Evolutionary conservation across 352 stramenopile genomes (phyloP).

Genomic region (Pythium myriotylum): DNA sequence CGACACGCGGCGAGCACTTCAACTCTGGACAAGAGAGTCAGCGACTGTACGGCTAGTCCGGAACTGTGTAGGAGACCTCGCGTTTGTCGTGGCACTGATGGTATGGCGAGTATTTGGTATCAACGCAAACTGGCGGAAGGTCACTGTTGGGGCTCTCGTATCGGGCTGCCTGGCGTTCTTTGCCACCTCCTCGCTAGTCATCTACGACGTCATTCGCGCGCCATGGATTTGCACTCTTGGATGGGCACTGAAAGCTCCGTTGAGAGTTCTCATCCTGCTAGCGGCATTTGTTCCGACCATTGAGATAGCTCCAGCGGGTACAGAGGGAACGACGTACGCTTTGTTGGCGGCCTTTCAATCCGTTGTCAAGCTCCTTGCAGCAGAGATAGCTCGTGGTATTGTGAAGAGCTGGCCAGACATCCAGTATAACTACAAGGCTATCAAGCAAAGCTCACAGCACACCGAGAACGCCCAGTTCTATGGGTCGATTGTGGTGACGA

Average conservation of each 20-base stretch:
- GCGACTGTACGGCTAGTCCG: constrained; percentile 14
- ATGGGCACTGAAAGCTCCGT: constrained; percentile 21
- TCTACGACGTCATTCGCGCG: constrained; percentile 23
- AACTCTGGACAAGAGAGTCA: constrained; percentile 30
- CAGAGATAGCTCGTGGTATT: constrained; percentile 29
- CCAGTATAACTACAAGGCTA: constrained; percentile 8
- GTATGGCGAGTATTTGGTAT: constrained; percentile 29
- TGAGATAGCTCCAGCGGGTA: constrained; percentile 46
- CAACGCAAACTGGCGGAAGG: constrained; percentile 31
- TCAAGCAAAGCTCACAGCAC: background rate
- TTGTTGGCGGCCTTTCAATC: constrained; percentile 40
- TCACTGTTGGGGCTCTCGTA: constrained; percentile 12
- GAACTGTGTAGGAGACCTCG: constrained; percentile 26
- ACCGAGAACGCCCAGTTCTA: constrained; percentile 18
- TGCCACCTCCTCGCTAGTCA: constrained; percentile 27
- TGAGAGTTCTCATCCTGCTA: constrained; percentile 36
- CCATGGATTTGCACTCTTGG: constrained; percentile 34
- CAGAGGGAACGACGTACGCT: constrained; percentile 46
- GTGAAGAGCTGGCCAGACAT: constrained; percentile 2
- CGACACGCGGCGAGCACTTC: constrained; percentile 23
- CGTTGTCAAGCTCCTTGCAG: constrained; percentile 36
- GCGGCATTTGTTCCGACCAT: constrained; percentile 41
- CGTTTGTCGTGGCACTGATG: constrained; percentile 27
- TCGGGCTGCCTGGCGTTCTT: constrained; percentile 19
- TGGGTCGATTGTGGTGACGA: constrained; percentile 20